Percentiles rank a stretch among this genome's conserved stretches.
These are phyloP conservation scores for Starmerella ratchasimensis DNA, from an alignment of 805 yeast species.

Conservation along the genomic window DNA sequence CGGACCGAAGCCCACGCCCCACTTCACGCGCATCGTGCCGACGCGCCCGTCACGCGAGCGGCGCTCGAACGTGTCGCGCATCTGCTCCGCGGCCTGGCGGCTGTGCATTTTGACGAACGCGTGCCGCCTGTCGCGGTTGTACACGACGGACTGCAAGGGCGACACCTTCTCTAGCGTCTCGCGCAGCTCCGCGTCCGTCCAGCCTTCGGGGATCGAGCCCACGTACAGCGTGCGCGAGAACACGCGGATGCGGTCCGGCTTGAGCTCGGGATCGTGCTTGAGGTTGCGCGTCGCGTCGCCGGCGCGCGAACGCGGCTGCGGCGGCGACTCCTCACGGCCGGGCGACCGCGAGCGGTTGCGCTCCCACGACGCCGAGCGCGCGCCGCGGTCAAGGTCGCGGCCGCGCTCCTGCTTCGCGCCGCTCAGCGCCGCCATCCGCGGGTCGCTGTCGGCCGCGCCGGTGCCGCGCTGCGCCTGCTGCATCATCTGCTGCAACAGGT, in stretches of 20 bases:
- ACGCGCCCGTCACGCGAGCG: conserved; percentile 48
- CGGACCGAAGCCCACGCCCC: conserved; percentile 99
- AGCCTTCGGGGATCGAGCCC: conserved; percentile 79
- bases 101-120: conserved; percentile 93
- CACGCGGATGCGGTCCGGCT: conserved; percentile 69
- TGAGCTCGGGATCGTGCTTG: conserved; percentile 23
- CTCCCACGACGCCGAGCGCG: conserved; percentile 6
- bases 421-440: conserved; percentile 9
- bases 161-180: conserved; percentile 69
- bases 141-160: conserved; percentile 78
- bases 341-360: conserved; percentile 19
- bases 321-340: conserved; percentile 8
- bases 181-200: conserved; percentile 63
- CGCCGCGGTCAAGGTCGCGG: conserved; percentile 17
- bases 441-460: conserved; percentile 5
- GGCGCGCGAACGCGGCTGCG: conserved; percentile 15
- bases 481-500: conserved; percentile 15
- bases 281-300: conserved; percentile 19
- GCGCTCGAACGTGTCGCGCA: conserved; percentile 49
- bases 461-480: conserved; percentile 6
- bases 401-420: conserved; percentile 4
- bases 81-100: conserved; percentile 79
- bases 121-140: conserved; percentile 81
- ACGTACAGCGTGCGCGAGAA: conserved; percentile 81
- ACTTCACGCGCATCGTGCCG: conserved; percentile 64